Evolutionary conservation across 2,329 filamentous ascomycete genomes (phyloP).

Genomic region (Colletotrichum incanum): DNA sequence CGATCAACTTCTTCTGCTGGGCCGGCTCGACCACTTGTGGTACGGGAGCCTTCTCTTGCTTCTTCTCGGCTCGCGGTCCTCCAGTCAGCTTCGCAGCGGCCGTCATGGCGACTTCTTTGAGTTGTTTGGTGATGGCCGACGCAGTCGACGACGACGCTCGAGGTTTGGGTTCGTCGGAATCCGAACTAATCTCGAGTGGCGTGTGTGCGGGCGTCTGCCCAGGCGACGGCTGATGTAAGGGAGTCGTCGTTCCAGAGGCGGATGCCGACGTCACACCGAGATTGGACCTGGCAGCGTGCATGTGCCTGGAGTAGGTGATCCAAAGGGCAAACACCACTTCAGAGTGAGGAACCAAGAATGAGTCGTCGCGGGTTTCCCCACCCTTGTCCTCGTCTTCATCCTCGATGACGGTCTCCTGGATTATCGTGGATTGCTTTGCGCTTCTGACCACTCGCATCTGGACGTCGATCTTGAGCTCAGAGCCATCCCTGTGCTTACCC

Average conservation of each 20-base stretch:
- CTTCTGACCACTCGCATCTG: conserved; percentile 98
- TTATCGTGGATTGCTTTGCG: conserved; percentile 76
- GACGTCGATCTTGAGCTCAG: conserved; percentile 92
- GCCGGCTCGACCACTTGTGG: conserved; percentile 56
- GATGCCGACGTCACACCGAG: conserved; percentile 76
- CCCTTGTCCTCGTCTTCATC: conserved; percentile 64
- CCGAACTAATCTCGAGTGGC: conserved; percentile 70
- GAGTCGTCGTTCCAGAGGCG: conserved; percentile 77
- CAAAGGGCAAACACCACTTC: conserved; percentile 96
- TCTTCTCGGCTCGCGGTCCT: conserved; percentile 53
- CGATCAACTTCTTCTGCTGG: conserved; percentile 83
- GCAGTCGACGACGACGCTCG: conserved; percentile 60
- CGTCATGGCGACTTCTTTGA: conserved; percentile 70
- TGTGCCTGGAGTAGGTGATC: conserved; percentile 95
- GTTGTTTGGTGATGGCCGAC: conserved; percentile 68
- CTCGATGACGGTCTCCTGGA: conserved; percentile 75
- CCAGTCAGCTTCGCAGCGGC: conserved; percentile 70
- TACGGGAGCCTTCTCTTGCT: conserved; percentile 53
- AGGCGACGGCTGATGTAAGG: conserved; percentile 84
- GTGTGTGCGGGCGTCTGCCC: conserved; percentile 77
- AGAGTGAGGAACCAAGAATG: conserved; percentile 68
- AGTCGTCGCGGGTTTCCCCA: conserved; percentile 56
- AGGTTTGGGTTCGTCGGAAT: conserved; percentile 63
- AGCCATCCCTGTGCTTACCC: conserved; percentile 90
- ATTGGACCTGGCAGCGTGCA: conserved; percentile 80